Conservation (phyloP, 1,284 basidiomycete genomes). For the Sporisorium scitamineum region DNA sequence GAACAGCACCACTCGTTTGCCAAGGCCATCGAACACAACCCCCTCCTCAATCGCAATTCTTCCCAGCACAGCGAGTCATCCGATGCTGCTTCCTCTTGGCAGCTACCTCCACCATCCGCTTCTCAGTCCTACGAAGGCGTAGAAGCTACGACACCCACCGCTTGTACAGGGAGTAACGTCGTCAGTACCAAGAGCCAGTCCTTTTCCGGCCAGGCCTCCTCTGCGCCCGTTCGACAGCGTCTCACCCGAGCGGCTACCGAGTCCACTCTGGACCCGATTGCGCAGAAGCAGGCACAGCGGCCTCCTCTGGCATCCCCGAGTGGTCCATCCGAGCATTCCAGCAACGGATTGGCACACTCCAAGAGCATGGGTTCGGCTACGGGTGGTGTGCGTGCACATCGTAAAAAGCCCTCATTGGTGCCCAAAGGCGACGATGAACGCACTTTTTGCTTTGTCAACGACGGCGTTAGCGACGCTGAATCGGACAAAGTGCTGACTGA, state of each 20-base stretch:
- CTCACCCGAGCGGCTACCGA: conserved; percentile 33
- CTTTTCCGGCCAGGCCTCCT: conserved; percentile 13
- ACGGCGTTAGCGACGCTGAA: conserved; percentile 16
- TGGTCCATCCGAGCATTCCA: background rate
- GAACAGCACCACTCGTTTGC: conserved; percentile 35
- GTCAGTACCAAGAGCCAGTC: conserved; percentile 30
- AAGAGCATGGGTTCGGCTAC: conserved; percentile 12
- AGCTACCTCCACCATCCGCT: conserved; percentile 2
- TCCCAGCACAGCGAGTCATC: conserved; percentile 29
- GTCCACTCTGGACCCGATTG: conserved; percentile 16
- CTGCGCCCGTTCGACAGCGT: conserved; percentile 23
- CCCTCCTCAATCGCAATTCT: conserved; percentile 4
- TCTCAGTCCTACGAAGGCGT: background rate
- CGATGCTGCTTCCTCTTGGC: conserved; percentile 14
- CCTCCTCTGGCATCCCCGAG: background rate
- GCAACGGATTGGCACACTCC: conserved; percentile 10
- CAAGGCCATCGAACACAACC: conserved; percentile 22
- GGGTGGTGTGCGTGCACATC: conserved; percentile 4
- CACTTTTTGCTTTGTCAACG: conserved; percentile 42
- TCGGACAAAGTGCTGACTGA: conserved; percentile 5
- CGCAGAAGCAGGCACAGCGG: conserved; percentile 6
- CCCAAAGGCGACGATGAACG: conserved; percentile 36
- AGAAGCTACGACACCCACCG: conserved; percentile 10
- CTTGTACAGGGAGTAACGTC: background rate
- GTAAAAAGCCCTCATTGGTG: conserved; percentile 30